A percentile compares a stretch with the other conserved stretches of the same genome.
These are phyloP conservation scores for Xylaria curta DNA, from an alignment of 495 filamentous ascomycete genomes.

Conservation along the genomic window DNA sequence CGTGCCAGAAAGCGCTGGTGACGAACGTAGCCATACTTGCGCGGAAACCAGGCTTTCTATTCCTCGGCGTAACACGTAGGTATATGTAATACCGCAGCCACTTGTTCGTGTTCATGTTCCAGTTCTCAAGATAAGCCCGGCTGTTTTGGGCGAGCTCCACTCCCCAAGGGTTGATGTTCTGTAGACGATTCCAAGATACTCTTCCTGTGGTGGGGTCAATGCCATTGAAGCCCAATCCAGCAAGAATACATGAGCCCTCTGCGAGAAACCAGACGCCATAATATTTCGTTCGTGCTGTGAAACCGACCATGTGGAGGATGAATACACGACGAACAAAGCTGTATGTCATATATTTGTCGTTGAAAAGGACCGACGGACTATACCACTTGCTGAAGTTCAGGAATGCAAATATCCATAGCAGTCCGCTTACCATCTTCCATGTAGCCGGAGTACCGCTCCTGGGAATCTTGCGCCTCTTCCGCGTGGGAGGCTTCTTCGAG, in stretches of 20 bases:
- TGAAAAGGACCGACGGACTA: slow-evolving; percentile 63
- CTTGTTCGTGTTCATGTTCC: slow-evolving; percentile 99
- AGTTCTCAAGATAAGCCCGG: slow-evolving; percentile 83
- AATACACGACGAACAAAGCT: slow-evolving; percentile 74
- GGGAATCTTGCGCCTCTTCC: slow-evolving; percentile 94
- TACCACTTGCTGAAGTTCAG: slow-evolving; percentile 75
- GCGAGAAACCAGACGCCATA: slow-evolving; percentile 95
- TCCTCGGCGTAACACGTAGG: slow-evolving; percentile 90
- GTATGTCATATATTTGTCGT: slow-evolving; percentile 67
- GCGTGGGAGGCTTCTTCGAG: slow-evolving; percentile 78
- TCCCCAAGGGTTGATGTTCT: slow-evolving; percentile 82
- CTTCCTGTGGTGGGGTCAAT: slow-evolving; percentile 82
- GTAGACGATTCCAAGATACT: slow-evolving; percentile 85
- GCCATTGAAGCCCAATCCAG: slow-evolving; percentile 93
- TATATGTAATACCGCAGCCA: slow-evolving; percentile 98
- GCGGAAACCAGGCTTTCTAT: slow-evolving; percentile 95
- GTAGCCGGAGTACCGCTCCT: slow-evolving; percentile 86
- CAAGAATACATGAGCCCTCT: slow-evolving; percentile 93
- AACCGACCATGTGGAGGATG: slow-evolving; percentile 79
- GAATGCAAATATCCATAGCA: slow-evolving; percentile 81
- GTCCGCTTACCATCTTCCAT: slow-evolving; percentile 72
- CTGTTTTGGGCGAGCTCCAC: slow-evolving; percentile 92
- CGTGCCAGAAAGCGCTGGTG: slow-evolving; percentile 96
- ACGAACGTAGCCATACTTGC: slow-evolving; percentile 93
- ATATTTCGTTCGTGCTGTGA: slow-evolving; percentile 86